A percentile compares a stretch with the other conserved stretches of the same genome.
Conservation (phyloP, 345 rosid genomes). For the Tarenaya hassleriana region DNA sequence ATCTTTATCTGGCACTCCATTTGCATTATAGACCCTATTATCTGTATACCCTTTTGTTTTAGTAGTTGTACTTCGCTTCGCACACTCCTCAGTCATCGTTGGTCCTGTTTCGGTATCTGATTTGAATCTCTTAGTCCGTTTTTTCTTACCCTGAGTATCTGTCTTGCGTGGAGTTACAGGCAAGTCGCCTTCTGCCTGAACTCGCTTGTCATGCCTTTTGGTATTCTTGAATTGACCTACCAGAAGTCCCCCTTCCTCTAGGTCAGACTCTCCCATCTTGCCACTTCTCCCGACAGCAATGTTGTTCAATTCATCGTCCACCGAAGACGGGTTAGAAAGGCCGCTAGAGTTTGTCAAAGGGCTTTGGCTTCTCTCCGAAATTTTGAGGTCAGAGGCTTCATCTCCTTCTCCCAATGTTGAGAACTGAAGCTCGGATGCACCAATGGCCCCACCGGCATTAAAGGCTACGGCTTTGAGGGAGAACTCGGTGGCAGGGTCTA, state of each 20-base stretch:
- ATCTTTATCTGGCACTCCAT: constrained; percentile 50
- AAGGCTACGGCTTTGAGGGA: constrained; percentile 49
- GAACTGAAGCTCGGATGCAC: constrained; percentile 42
- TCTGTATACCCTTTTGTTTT: constrained; percentile 46
- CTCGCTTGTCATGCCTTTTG: constrained; percentile 33
- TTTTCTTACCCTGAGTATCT: constrained; percentile 45
- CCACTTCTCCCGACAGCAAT: constrained; percentile 21
- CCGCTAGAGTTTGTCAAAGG: constrained; percentile 64
- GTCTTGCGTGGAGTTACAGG: constrained; percentile 75
- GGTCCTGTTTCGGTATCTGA: constrained; percentile 20
- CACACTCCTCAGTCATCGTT: constrained; percentile 46
- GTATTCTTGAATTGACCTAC: constrained; percentile 42
- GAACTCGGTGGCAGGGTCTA: constrained; percentile 56
- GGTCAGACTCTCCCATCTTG: constrained; percentile 24
- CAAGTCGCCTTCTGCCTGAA: constrained; percentile 43
- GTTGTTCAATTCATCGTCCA: constrained; percentile 78
- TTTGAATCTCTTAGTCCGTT: constrained; percentile 42
- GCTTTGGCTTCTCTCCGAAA: constrained; percentile 62
- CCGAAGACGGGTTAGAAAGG: constrained; percentile 74
- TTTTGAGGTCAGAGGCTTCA: constrained; percentile 30
- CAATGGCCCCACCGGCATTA: constrained; percentile 39
- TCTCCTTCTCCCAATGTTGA: constrained; percentile 36
- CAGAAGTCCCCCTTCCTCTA: constrained; percentile 16
- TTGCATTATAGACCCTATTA: constrained; percentile 30
- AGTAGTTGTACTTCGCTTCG: constrained; percentile 39